These are phyloP conservation scores for Aspergillus campestris DNA, from an alignment of 495 filamentous ascomycete species.

Conservation along the genomic window DNA sequence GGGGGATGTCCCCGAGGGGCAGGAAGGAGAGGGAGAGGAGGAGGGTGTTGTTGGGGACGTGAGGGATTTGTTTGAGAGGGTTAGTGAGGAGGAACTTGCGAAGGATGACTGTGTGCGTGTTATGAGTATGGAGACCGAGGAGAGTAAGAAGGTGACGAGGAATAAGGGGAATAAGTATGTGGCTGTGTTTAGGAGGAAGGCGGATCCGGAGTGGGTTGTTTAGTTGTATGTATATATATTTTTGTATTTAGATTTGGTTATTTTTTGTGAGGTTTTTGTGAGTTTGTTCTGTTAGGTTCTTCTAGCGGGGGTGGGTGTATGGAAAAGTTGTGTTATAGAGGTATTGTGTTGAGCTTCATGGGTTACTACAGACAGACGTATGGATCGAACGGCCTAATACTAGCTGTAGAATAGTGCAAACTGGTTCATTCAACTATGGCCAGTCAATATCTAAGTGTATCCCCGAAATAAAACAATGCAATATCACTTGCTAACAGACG, in stretches of 20 bases:
- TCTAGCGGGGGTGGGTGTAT: not conserved
- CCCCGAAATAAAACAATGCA: no score
- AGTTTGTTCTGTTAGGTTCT: not conserved
- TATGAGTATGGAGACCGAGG: conserved; percentile 86
- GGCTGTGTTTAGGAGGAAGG: conserved; percentile 70
- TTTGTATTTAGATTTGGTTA: not conserved
- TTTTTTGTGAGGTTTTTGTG: not conserved
- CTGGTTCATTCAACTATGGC: no score
- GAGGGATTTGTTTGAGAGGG: conserved; percentile 45
- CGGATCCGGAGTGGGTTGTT: conserved; percentile 64
- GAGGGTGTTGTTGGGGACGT: conserved; percentile 35
- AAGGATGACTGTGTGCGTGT: conserved; percentile 66
- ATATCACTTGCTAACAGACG: no score
- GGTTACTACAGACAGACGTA: no score
- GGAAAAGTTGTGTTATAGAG: not conserved
- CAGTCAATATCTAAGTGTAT: no score
- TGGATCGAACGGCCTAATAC: no score
- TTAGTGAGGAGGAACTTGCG: conserved; percentile 56
- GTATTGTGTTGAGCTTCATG: not conserved
- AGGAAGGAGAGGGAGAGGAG: conserved; percentile 15
- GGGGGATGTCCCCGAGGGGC: conserved; percentile 16
- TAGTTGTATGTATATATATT: conserved; percentile 4
- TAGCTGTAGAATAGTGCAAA: no score
- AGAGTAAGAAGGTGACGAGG: conserved; percentile 92
- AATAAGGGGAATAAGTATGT: conserved; percentile 85